Evolutionary conservation across 2,329 filamentous ascomycete genomes (phyloP).

Genomic region (Colletotrichum siamense): DNA sequence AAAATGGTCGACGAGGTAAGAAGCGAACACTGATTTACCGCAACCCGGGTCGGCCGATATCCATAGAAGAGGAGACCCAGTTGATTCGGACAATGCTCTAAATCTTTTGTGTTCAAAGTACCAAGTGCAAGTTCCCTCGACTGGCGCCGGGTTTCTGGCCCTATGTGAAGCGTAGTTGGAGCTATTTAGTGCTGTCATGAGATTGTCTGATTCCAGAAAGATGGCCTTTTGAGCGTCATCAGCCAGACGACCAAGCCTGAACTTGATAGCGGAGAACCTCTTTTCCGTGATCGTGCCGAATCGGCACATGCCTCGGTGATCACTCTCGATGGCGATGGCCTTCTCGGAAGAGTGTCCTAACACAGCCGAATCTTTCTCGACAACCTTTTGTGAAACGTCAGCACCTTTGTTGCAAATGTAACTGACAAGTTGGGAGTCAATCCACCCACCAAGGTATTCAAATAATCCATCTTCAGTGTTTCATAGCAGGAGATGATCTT

Average conservation of each 20-base stretch:
- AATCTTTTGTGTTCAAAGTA: conserved; percentile 14
- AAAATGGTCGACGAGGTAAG: conserved; percentile 19
- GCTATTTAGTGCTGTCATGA: not conserved
- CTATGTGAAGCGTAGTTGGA: conserved; percentile 16
- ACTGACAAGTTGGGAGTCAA: not conserved
- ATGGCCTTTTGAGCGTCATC: not conserved
- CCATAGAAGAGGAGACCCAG: conserved; percentile 14
- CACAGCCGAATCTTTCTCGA: conserved; percentile 12
- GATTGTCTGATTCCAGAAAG: not conserved
- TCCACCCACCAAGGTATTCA: not conserved
- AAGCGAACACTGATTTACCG: conserved; percentile 20
- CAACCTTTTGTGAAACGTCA: not conserved
- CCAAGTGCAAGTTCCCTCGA: conserved; percentile 22
- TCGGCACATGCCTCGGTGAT: conserved; percentile 18
- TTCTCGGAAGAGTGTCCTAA: not conserved
- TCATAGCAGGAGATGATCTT: conserved; percentile 31
- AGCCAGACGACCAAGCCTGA: not conserved
- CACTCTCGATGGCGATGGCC: not conserved
- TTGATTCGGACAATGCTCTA: not conserved
- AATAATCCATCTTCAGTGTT: conserved; percentile 24
- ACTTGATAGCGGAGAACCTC: not conserved
- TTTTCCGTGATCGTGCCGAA: conserved; percentile 3
- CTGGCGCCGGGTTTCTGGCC: conserved; percentile 12
- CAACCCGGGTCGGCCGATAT: conserved; percentile 22
- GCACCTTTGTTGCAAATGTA: too few relatives aligned